Conservation (phyloP, 768 basidiomycete species). For the Russula abietina region DNA sequence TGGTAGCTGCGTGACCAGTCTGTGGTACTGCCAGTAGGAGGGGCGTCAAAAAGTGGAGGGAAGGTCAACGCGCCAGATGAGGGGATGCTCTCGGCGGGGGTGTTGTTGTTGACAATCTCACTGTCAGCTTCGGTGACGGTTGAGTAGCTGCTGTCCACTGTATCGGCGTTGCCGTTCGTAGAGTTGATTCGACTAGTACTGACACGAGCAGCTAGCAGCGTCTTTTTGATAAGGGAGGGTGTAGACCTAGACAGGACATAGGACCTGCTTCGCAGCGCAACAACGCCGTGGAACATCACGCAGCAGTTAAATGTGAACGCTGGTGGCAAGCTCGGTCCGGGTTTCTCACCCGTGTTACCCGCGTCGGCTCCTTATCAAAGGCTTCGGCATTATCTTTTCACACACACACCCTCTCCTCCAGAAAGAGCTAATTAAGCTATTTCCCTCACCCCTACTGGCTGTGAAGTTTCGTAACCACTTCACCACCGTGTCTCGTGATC, state of each 20-base stretch:
- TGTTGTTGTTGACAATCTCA: conserved; percentile 17
- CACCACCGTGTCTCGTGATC: neutral
- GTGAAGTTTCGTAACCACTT: neutral
- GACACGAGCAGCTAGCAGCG: conserved; percentile 28
- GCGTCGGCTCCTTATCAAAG: neutral
- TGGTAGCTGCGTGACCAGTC: conserved; percentile 90
- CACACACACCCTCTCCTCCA: neutral
- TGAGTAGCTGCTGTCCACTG: conserved; percentile 26
- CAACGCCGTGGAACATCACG: conserved; percentile 3
- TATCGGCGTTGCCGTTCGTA: conserved; percentile 25
- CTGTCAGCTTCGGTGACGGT: conserved; percentile 26
- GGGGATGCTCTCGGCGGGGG: conserved; percentile 24
- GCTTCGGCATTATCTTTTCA: conserved; percentile 3
- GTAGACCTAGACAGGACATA: conserved; percentile 3
- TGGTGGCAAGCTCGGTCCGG: no score
- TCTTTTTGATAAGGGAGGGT: conserved; percentile 18
- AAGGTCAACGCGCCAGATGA: conserved; percentile 25
- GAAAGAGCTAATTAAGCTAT: neutral
- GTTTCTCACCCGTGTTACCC: no score
- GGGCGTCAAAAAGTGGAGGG: conserved; percentile 21
- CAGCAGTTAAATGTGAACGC: no score
- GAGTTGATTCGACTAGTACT: conserved; percentile 30
- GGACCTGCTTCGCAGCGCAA: conserved; percentile 5
- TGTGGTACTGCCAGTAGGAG: conserved; percentile 31
- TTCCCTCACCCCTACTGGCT: no score